These are phyloP conservation scores for Melaleuca quinquenervia DNA, from an alignment of 345 rosid genomes.

Conservation along the genomic window DNA sequence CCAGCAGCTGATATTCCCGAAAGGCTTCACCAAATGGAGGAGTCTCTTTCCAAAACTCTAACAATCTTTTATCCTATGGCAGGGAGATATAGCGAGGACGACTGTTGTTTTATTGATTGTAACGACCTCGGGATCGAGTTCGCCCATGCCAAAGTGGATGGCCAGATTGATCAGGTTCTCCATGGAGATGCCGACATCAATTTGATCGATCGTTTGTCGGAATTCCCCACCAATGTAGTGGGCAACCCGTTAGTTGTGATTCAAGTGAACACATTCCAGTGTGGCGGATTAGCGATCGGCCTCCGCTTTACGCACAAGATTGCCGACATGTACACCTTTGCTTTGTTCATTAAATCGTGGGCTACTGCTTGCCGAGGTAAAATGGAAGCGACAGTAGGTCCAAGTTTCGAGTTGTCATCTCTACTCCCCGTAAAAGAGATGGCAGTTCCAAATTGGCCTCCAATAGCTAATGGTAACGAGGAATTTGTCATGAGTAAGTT, in stretches of 20 bases:
- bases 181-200: background rate
- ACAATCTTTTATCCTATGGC: background rate
- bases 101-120: background rate
- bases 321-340: background rate
- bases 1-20: background rate
- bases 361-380: background rate
- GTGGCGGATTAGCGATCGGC: background rate
- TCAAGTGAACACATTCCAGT: background rate
- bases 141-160: background rate
- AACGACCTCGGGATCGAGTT: background rate
- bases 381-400: background rate
- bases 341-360: background rate
- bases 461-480: rapidly evolving
- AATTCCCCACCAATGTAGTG: background rate
- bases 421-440: background rate
- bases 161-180: background rate
- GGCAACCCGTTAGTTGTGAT: background rate
- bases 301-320: background rate
- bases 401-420: background rate
- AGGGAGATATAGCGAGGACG: background rate
- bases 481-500: background rate
- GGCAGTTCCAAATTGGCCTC: too few relatives aligned
- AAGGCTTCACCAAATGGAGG: background rate
- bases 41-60: background rate
- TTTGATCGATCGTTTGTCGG: background rate